Base-by-base conservation (phyloP, 2,329 filamentous ascomycete genomes). In the Colletotrichum tabaci region DNA sequence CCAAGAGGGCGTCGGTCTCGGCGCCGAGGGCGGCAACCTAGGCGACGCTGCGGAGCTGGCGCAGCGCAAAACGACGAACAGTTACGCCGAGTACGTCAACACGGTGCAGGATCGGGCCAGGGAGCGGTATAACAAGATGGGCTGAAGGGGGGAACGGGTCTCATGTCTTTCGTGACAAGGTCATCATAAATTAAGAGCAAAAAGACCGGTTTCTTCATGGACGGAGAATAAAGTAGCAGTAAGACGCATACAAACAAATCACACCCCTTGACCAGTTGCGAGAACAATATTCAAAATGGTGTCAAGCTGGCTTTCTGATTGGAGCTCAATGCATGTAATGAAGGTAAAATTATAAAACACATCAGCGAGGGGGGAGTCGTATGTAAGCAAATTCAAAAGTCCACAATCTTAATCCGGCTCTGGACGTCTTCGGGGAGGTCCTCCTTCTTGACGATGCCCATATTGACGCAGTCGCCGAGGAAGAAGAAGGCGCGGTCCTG, bases 401-500 rank as follows among this genome's bases (percentile, higher is more conserved):
- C 88, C 30, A 96, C 88, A 73, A 88, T 83, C 86, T 96, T 97
- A 72, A 97, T 79, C 78, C 87, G 88, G 61, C 82, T 79, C 75
- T 87, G 84, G 77, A 97, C 77, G n/a, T 86, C 85, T 74, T 88
- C 87, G 0, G 95, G 94, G 74, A 99, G 82, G 30, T 98, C 94
- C 75, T 95, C 92, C 73, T 86, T 81, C 79, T 88, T 90, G 49
- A 96, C 86, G 49, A 99, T 82, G 0, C 95, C 95, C 81, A 97
- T 82, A 66, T 87, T 84, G 67, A 98, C 84, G 63, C 94, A 91
- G 83, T 99, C 96, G 1, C 95, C 95, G 93, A 96, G 97, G 83
- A 99, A 96, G 82, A 98, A 96, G 84, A 96, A 87, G 0, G 94
- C 95, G 16, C 96, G 88, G 75, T 98, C 94, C 82, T 98, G 94